A percentile compares a stretch with the other conserved stretches of the same genome.
phyloP scores from a whole-genome alignment of 257 asterid genomes.

The Nicotiana tomentosiformis region DNA sequence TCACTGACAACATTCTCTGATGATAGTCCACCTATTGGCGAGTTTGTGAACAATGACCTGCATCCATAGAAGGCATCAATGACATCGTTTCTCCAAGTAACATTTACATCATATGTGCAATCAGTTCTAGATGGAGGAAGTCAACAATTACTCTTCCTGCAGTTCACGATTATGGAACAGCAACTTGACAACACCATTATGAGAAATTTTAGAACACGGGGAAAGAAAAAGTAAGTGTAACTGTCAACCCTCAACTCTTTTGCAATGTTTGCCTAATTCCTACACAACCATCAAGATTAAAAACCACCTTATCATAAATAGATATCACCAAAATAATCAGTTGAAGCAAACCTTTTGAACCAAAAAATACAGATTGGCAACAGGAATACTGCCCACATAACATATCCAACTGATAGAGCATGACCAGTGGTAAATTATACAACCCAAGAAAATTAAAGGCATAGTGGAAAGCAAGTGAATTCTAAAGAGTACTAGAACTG shows the following conservation, averaged over 20 bases:
- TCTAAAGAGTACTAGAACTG: neutral
- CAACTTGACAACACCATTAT: neutral
- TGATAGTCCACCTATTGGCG: constrained; percentile 57
- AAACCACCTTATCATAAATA: neutral
- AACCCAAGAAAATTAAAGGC: neutral
- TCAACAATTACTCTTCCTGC: neutral
- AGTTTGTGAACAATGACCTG: constrained; percentile 62
- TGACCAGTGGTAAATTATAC: neutral
- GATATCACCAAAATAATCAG: neutral
- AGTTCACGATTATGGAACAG: constrained; percentile 1
- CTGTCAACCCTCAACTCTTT: neutral
- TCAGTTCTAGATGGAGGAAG: neutral
- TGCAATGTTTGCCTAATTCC: neutral
- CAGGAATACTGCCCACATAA: neutral
- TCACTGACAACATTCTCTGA: constrained; percentile 60
- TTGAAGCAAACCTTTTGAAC: neutral
- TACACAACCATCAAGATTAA: neutral
- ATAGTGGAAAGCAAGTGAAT: neutral
- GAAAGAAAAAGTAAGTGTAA: neutral
- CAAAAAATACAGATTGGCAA: neutral
- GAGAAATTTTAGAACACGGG: neutral
- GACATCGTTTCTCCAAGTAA: constrained; percentile 6
- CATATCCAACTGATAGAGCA: neutral
- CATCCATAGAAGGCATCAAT: constrained; percentile 20
- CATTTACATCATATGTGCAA: neutral